Conservation (phyloP, 148 eudicot species). For the Persicaria tinctoria region DNA sequence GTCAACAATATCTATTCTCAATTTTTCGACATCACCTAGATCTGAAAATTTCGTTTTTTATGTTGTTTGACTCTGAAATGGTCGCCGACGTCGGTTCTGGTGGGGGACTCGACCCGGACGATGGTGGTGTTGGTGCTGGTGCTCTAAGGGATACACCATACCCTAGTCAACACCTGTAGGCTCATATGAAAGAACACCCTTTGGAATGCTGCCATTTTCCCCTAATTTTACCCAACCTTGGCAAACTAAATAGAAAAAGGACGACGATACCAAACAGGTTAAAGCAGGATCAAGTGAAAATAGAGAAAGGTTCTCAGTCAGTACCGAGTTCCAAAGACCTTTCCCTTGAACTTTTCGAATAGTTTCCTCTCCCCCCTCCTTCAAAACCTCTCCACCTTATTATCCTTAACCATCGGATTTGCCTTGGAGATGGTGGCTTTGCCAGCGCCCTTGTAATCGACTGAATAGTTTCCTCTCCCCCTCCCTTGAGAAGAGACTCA, state of each 20-base stretch:
- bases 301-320: background rate
- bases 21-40: too few species aligned
- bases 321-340: background rate
- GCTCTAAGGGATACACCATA: too few species aligned
- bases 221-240: background rate
- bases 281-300: background rate
- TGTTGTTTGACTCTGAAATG: too few species aligned
- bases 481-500: too few species aligned
- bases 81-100: too few species aligned
- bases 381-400: conserved; percentile 43
- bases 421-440: conserved; percentile 29
- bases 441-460: conserved; percentile 39
- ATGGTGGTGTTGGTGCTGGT: too few species aligned
- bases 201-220: too few species aligned
- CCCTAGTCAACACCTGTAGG: too few species aligned
- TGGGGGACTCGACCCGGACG: too few species aligned
- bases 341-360: background rate
- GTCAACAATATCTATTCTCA: too few species aligned
- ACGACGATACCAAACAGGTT: conserved; percentile 2
- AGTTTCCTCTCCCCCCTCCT: background rate
- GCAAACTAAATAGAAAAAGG: background rate
- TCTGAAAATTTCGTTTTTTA: too few species aligned
- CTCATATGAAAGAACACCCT: too few species aligned
- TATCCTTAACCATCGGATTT: conserved; percentile 48
- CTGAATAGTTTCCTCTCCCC: background rate